Evolutionary conservation across 306 rosid genomes (phyloP), one percentile per base, ranked within the genome.

Genomic region (Lathyrus aphaca): DNA sequence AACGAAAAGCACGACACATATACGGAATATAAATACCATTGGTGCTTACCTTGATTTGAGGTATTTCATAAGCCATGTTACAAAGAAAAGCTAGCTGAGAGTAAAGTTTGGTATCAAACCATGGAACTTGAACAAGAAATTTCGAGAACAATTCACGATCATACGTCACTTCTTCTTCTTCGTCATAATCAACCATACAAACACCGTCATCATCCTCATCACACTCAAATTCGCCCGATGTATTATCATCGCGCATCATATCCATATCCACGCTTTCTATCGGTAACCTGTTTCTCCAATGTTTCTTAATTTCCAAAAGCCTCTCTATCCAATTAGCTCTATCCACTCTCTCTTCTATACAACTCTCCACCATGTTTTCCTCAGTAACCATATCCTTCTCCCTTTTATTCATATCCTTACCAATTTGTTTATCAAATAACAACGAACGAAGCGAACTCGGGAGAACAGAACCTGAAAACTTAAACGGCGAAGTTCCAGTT

Each of bases 281-380:
- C 0, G 79, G 86, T 44, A 80, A 37, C 77, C 72, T 75, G 35
- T 77, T 79, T 69, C 78, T 81, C 98, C 98, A 94, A 37, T 72
- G 88, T 69, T 89, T 87, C 78, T 91, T 86, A 44, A 94, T 81
- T 66, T 94, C 90, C 88, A 88, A 19, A 54, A 90, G 86, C 80
- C 98, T 91, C 83, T 86, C 92, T 19, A 94, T 77, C 96, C 98
- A 91, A 51, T 88, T 94, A 23, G 91, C 84, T 81, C 94, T 85
- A 71, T 84, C 81, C 18, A 49, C 71, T 56, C 70, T 80, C 25
- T 82, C 87, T 30, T 67, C 96, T 68, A 59, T 75, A 35, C 32
- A 13, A 6, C 56, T 39, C 49, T 69, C 82, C 63, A 42, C 80
- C 19, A 10, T 60, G 57, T 46, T 75, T 66, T 80, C 87, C 77